Evolutionary conservation across 208 protist genomes (phyloP), one percentile per base, ranked within the genome.

Genomic region (Porcisia deanei): DNA sequence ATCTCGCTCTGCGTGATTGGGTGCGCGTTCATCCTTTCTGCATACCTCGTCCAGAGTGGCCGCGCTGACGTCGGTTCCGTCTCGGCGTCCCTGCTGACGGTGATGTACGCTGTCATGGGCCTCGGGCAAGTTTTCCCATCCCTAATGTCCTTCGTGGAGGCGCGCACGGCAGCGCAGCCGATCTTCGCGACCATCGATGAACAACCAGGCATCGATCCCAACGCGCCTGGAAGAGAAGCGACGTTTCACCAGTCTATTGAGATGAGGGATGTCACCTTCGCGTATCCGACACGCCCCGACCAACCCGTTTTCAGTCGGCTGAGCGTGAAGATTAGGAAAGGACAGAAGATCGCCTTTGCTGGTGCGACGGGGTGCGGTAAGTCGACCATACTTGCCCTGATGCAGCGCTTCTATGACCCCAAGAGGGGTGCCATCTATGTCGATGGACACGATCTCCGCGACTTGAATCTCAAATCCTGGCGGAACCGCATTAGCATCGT

Each of bases 351-450:
- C 30, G 94, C 94, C 49, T 91, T 96, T 68, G 91, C 91, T 34
- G 91, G 91, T 1, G 65, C 83, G 8, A 87, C 86, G 18, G 94
- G 94, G n/a, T 93, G 89, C 73, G 94, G 94, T 49, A 97, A 97
- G 81, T 95, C 90, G 8, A 90, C 91, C 54, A 86, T 93, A 37
- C 89, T 95, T 69, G 73, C 57, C 14, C 83, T 97, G 22, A 60
- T 97, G 14, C 90, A 95, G 77, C 86, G 92, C 69, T 95, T 96
- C 73, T 97, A 97, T 74, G 92, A 97, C 77, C 91, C 91, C 8
- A 60, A 43, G 57, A 66, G 70, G 55, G 94, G 94, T 64, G n/a
- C 41, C 43, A 70, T 97, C 47, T 72, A 71, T 25, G 78, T 94
- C n/a, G 93, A 97, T 69, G 92, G 91, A 47, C 59, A 69, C 52